A percentile compares a stretch with the other conserved stretches of the same genome.
Evolutionary conservation across 208 protist species (phyloP).

Genomic region (Leishmania tarentolae): DNA sequence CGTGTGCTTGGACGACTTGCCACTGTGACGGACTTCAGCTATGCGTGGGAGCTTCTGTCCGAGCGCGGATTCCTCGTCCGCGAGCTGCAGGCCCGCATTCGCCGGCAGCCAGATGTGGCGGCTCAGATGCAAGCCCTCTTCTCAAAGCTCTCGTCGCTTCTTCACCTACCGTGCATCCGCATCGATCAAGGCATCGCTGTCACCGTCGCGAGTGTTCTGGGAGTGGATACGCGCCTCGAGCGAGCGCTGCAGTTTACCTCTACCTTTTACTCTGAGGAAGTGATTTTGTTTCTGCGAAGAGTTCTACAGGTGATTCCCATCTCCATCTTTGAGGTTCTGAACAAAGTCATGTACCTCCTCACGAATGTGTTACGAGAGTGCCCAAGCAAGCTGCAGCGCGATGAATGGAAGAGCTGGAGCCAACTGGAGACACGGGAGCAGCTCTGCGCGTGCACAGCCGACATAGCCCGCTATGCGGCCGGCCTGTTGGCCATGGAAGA

Average conservation of each 20-base stretch:
- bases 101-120: constrained; percentile 85
- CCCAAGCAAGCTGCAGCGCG: constrained; percentile 67
- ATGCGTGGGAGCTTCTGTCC: constrained; percentile 95
- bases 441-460: constrained; percentile 90
- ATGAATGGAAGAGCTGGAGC: constrained; percentile 80
- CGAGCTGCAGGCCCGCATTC: constrained; percentile 95
- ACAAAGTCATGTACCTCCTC: constrained; percentile 94
- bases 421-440: constrained; percentile 91
- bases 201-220: constrained; percentile 29
- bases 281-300: constrained; percentile 93
- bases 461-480: constrained; percentile 94
- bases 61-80: constrained; percentile 84
- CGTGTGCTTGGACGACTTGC: constrained; percentile 86
- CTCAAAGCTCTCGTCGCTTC: constrained; percentile 95
- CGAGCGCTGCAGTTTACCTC: constrained; percentile 90
- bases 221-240: constrained; percentile 53
- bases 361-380: constrained; percentile 79
- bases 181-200: constrained; percentile 77
- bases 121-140: constrained; percentile 96
- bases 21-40: constrained; percentile 95
- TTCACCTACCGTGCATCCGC: constrained; percentile 95
- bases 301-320: constrained; percentile 97
- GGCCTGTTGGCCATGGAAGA: constrained; percentile 98
- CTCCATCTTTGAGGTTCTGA: constrained; percentile 95
- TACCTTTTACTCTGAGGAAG: constrained; percentile 92